Evolutionary conservation across 768 basidiomycete species (phyloP).

Genomic region (Mycena vitilis): DNA sequence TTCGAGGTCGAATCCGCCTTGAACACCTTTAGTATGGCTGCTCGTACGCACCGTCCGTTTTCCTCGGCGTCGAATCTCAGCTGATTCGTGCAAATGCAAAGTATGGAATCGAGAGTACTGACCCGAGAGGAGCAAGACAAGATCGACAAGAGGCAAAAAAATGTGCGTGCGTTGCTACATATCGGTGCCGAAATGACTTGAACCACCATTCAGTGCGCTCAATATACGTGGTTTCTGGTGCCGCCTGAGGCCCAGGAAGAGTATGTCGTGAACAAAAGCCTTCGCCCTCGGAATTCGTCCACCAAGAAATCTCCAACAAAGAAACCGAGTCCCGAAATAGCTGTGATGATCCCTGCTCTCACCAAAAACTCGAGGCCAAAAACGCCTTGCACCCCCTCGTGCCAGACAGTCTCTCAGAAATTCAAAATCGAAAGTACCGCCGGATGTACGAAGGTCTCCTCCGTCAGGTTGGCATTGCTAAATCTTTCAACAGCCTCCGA

Average conservation of each 20-base stretch:
- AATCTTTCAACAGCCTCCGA: too few relatives aligned
- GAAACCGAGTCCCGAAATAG: background rate
- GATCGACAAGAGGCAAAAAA: constrained; percentile 15
- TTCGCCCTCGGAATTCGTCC: background rate
- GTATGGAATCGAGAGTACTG: constrained; percentile 16
- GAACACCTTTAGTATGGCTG: constrained; percentile 11
- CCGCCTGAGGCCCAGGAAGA: constrained; percentile 29
- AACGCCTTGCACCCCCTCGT: background rate
- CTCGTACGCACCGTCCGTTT: constrained; percentile 5
- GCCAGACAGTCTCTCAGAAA: too few relatives aligned
- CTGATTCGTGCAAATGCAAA: background rate
- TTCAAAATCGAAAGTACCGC: too few relatives aligned
- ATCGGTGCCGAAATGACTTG: constrained; percentile 12
- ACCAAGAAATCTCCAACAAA: constrained; percentile 1
- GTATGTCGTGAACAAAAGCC: constrained; percentile 17
- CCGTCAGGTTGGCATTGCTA: too few relatives aligned
- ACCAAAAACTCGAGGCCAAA: background rate
- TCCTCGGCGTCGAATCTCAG: background rate
- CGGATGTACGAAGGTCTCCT: background rate
- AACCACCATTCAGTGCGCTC: background rate
- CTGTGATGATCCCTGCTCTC: background rate
- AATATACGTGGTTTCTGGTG: constrained; percentile 30
- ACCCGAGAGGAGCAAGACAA: constrained; percentile 14
- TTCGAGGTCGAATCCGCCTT: constrained; percentile 11
- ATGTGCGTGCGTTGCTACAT: background rate